Evolutionary conservation across 2,329 filamentous ascomycete species (phyloP).

Genomic region (Knoxdaviesia capensis): DNA sequence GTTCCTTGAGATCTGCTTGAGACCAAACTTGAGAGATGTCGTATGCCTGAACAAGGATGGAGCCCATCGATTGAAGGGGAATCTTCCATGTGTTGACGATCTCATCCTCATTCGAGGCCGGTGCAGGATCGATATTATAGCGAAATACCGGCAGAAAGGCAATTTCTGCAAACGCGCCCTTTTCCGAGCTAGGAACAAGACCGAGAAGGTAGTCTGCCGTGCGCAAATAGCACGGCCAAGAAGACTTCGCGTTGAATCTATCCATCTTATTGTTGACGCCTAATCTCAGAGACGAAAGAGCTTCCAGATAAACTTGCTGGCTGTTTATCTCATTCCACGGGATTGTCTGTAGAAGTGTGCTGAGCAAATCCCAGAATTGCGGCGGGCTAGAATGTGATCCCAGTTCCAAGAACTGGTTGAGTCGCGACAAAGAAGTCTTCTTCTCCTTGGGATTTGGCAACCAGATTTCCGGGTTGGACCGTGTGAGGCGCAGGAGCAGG

Average conservation of each 20-base stretch:
- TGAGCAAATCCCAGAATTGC: constrained; percentile 54
- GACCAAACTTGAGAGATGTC: no score
- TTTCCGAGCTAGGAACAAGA: constrained; percentile 23
- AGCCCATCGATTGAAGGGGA: no score
- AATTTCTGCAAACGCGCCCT: constrained; percentile 17
- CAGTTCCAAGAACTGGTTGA: constrained; percentile 57
- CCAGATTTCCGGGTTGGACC: constrained; percentile 51
- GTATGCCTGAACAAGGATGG: no score
- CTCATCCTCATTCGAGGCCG: no score
- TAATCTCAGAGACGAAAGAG: constrained; percentile 47
- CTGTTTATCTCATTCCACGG: constrained; percentile 19
- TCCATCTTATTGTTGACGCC: constrained; percentile 63
- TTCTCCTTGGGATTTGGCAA: constrained; percentile 18
- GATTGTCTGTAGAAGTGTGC: constrained; percentile 40
- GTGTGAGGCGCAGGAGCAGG: constrained; percentile 46
- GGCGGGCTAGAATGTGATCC: constrained; percentile 63
- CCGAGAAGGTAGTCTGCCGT: constrained; percentile 32
- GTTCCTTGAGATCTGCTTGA: no score
- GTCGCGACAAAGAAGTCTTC: constrained; percentile 29
- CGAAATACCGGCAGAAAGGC: no score
- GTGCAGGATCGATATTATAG: no score
- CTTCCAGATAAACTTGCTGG: constrained; percentile 15
- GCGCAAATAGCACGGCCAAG: constrained; percentile 59
- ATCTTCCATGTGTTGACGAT: no score
- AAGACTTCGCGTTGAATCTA: constrained; percentile 41